Percentiles rank a stretch among this genome's conserved stretches.
Conservation (phyloP, 106 monocot species). For the Platanthera zijinensis region DNA sequence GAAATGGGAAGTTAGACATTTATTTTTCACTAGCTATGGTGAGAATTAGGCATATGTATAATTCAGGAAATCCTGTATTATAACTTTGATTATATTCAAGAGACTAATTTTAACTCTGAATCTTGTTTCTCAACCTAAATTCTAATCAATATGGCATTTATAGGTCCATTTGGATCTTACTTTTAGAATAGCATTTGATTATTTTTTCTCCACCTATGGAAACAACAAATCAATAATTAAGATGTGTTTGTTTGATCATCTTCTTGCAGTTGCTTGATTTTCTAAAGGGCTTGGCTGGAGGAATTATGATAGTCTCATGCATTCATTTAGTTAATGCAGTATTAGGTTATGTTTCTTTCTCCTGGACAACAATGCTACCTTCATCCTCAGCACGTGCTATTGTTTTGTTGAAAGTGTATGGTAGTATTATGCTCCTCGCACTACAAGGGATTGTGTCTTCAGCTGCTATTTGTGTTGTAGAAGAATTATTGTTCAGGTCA, state of each 20-base stretch:
- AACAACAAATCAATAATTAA: neutral
- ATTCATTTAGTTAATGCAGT: constrained; percentile 62
- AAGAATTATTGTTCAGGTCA: constrained; percentile 85
- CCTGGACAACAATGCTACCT: constrained; percentile 23
- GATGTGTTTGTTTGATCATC: neutral
- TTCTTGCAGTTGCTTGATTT: constrained; percentile 48
- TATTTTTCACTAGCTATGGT: no score
- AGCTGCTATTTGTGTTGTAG: constrained; percentile 47
- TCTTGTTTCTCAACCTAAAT: neutral
- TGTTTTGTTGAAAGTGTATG: constrained; percentile 40
- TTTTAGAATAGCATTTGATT: neutral
- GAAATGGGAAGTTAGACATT: no score
- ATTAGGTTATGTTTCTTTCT: constrained; percentile 54
- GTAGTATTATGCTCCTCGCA: constrained; percentile 32
- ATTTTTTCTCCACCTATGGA: neutral
- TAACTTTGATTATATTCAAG: neutral
- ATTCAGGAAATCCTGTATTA: neutral
- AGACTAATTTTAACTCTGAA: neutral
- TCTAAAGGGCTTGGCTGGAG: constrained; percentile 62
- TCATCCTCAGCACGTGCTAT: constrained; percentile 23
- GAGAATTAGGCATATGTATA: neutral
- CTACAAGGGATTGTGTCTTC: constrained; percentile 41
- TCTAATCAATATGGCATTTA: neutral
- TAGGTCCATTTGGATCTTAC: neutral
- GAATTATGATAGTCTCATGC: constrained; percentile 43